Evolutionary conservation across 805 yeast genomes (phyloP), one percentile per base, ranked within the genome.

Genomic region (Metschnikowia sp.): DNA sequence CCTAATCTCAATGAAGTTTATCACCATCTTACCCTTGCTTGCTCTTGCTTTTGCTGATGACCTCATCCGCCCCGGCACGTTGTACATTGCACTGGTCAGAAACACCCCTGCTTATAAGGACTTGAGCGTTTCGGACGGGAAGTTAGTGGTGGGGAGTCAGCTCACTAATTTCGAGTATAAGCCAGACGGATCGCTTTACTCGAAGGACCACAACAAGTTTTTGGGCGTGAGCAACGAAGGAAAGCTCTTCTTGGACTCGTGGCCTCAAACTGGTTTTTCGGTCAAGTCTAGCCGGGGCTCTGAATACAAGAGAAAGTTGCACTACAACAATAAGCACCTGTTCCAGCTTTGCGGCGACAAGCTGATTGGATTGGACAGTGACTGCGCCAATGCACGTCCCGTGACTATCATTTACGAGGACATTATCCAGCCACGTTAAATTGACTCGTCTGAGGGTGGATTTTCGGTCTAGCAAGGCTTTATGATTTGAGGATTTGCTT

Each of bases 341-440:
- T 45, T 45, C 29, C 41, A 45, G 32, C 41, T 45, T 26, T 45
- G 48, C 18, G 33, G 29, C 10, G 48, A 45, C 22, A 36, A 36
- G 15, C 48, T 45, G 48, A 40, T 45, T 40, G 44, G 44, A 2
- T 40, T 19, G 34, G 32, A 40, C 22, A 45, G 48, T 13, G 36
- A 40, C 15, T 45, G 48, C 18, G 34, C 30, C 12, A 41, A 32
- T 10, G 44, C 44, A 5, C 48, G 39, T n/a, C 13, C 30, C 2
- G 32, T 40, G 10, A n/a, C 33, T 6, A 36, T 45, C 13, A 26
- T 22, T 15, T 45, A 45, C 34, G 48, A 45, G 22, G 48, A 45
- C n/a, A 45, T 40, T n/a, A 36, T 40, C 15, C 44, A 35, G 37
- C 44, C 44, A n/a, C 46, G 46, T 10, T 43, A 32, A 36, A 10